These are phyloP conservation scores for Daldinia loculata DNA, from an alignment of 495 filamentous ascomycete genomes.

Conservation along the genomic window DNA sequence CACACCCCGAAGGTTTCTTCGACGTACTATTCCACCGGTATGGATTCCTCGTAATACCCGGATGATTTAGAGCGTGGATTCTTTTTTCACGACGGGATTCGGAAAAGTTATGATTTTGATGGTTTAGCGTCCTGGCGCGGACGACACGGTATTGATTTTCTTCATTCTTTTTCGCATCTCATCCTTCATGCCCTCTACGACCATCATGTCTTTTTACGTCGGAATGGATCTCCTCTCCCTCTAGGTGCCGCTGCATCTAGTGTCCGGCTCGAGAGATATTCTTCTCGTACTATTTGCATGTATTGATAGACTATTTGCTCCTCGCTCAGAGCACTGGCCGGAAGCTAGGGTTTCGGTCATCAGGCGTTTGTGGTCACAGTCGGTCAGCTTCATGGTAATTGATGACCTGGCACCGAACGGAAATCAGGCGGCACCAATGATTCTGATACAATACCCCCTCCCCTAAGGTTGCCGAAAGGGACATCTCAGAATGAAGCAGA, in stretches of 20 bases:
- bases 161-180: constrained; percentile 40
- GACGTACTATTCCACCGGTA: constrained; percentile 38
- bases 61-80: constrained; percentile 47
- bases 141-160: constrained; percentile 53
- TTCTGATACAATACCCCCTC: constrained; percentile 46
- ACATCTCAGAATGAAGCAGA: constrained; percentile 46
- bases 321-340: constrained; percentile 43
- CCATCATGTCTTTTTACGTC: constrained; percentile 36
- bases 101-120: constrained; percentile 61
- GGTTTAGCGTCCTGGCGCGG: constrained; percentile 42
- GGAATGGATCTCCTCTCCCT: constrained; percentile 40
- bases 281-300: constrained; percentile 44
- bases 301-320: constrained; percentile 51
- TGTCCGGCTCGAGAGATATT: constrained; percentile 24
- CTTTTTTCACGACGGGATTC: constrained; percentile 48
- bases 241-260: constrained; percentile 28
- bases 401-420: constrained; percentile 46
- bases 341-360: constrained; percentile 44
- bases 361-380: constrained; percentile 49
- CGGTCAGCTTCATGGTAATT: constrained; percentile 45
- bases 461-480: constrained; percentile 45
- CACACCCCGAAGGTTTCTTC: constrained; percentile 17
- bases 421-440: constrained; percentile 49
- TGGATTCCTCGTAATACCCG: constrained; percentile 10
- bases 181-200: constrained; percentile 39